phyloP scores from a whole-genome alignment of 78 protist species.

The Dictyostelium citrinum region DNA sequence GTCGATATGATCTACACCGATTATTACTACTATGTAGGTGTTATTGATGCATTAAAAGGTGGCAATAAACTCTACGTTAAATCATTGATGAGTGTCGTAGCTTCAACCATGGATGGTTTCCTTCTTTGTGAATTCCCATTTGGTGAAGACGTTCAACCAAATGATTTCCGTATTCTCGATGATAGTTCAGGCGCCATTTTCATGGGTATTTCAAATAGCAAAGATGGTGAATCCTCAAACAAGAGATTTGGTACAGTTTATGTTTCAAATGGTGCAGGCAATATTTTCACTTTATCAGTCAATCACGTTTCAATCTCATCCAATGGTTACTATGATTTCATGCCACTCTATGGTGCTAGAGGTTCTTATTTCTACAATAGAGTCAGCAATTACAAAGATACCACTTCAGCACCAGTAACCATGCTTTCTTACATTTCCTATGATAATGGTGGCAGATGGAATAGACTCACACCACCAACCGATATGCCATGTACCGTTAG shows the following conservation, averaged over 20 bases:
- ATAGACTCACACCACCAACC: background rate
- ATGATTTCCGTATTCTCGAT: slow-evolving; percentile 41
- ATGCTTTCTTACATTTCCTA: background rate
- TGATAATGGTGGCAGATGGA: slow-evolving; percentile 69
- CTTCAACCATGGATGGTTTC: slow-evolving; percentile 26
- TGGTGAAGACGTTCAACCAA: slow-evolving; percentile 45
- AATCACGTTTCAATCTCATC: background rate
- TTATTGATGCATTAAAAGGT: background rate
- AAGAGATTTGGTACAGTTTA: background rate
- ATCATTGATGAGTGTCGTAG: background rate
- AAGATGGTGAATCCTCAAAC: background rate
- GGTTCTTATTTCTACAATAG: slow-evolving; percentile 39
- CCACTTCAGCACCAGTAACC: background rate
- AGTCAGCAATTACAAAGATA: background rate
- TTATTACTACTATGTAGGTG: slow-evolving; percentile 20
- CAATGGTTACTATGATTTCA: slow-evolving; percentile 15
- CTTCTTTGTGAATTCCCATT: slow-evolving; percentile 28
- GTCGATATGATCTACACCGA: slow-evolving; percentile 4
- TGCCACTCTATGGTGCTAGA: slow-evolving; percentile 7
- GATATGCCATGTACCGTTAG: background rate
- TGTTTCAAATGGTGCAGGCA: slow-evolving; percentile 18
- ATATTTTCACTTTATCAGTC: background rate
- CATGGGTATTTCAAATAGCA: slow-evolving; percentile 14
- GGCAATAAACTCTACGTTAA: slow-evolving; percentile 24
- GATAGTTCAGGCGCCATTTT: slow-evolving; percentile 24